Base-by-base conservation (phyloP, 805 yeast genomes). In the Candida sithepensis region DNA sequence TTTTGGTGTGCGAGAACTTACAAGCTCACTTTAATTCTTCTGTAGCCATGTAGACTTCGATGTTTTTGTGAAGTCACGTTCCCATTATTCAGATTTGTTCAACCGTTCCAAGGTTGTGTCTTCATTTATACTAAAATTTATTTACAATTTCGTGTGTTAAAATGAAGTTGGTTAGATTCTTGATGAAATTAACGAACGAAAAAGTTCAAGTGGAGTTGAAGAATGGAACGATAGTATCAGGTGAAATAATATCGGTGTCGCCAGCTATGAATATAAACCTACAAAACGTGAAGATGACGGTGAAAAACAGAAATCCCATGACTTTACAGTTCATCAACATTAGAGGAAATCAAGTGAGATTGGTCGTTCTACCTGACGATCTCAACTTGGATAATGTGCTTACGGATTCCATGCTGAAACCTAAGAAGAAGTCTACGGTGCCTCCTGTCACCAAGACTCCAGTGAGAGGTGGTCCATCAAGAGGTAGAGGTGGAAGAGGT, bases 201-300 rank as follows among this genome's bases (percentile, higher is more conserved):
- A 83, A 89, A 43, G 92, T 92, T 1, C 90, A 92, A 44, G 86
- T 91, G 18, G 98, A 91, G 64, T 72, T 92, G 60, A 92, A 91
- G 65, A 89, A 92, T 66, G 97, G 97, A 36, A 87, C 92, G 4
- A 76, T 88, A 4, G 79, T 92, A 5, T 79, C 86, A 58, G 98
- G 98, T 0, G 87, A 91, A 13, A 72, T 92, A 22, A 80, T 85
- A 37, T 80, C 90, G 6, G 96, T 94, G 37, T 75, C 96, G 2
- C 96, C 97, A 23, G 78, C 86, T 52, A 91, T 91, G 98, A 91
- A 91, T 66, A 82, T 91, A 40, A 81, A 88, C 4, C 66, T 91
- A 51, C 82, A 85, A 57, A 86, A 85, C 54, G 92, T 88, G 42
- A 86, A 84, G 56, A 81, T 92, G 77, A 82, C 91, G 2, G 75